phyloP scores from a whole-genome alignment of 1,139 yeast species.

The Pichia terricola region DNA sequence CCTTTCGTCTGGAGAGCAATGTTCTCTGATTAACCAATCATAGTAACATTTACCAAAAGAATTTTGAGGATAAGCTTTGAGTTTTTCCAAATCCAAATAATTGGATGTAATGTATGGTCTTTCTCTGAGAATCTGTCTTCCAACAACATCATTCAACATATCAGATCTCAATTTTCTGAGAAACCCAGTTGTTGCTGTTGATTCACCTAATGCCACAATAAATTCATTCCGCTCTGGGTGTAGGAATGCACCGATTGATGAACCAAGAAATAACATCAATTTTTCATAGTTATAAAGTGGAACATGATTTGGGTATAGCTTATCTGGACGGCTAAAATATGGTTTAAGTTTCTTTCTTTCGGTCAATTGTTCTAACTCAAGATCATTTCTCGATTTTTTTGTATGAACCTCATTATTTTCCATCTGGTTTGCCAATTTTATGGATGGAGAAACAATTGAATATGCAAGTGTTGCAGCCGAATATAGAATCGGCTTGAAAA shows the following conservation, averaged over 20 bases:
- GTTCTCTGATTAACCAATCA: constrained; percentile 76
- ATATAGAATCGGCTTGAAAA: constrained; percentile 14
- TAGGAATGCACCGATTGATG: constrained; percentile 73
- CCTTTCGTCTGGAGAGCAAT: constrained; percentile 90
- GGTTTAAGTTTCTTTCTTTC: constrained; percentile 6
- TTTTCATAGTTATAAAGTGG: constrained; percentile 64
- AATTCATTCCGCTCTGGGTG: constrained; percentile 77
- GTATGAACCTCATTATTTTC: constrained; percentile 43
- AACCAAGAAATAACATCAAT: constrained; percentile 53
- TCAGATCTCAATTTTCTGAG: constrained; percentile 51
- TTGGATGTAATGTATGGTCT: constrained; percentile 76
- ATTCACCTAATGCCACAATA: constrained; percentile 92
- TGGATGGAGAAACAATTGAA: constrained; percentile 34
- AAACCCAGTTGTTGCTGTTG: constrained; percentile 69
- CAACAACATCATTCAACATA: constrained; percentile 69
- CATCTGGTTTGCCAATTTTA: constrained; percentile 48
- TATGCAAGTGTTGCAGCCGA: constrained; percentile 21
- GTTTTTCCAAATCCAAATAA: constrained; percentile 52
- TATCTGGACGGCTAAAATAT: constrained; percentile 31
- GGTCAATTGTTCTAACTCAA: constrained; percentile 18
- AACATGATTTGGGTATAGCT: constrained; percentile 71
- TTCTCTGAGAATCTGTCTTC: constrained; percentile 69
- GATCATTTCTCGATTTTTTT: constrained; percentile 27
- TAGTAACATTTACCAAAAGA: constrained; percentile 74
- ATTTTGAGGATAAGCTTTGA: constrained; percentile 54